phyloP scores from a whole-genome alignment of 2,329 filamentous ascomycete species.

The Fusarium sacchari region DNA sequence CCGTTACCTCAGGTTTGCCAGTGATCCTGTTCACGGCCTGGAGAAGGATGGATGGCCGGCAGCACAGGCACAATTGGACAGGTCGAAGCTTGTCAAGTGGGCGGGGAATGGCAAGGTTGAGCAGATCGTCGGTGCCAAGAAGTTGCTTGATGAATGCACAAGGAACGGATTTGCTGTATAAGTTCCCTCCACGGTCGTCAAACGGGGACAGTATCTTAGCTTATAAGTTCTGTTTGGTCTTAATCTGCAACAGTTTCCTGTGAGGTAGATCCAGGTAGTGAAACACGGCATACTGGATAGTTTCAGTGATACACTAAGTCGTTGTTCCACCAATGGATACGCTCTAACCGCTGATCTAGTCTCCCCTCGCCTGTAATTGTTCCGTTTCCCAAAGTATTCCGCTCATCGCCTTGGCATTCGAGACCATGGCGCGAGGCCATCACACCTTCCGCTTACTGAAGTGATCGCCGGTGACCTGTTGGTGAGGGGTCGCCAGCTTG shows the following conservation, averaged over 20 bases:
- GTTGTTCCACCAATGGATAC: constrained; percentile 6
- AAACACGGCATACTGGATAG: background rate
- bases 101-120: constrained; percentile 8
- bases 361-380: background rate
- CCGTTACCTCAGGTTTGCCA: constrained; percentile 21
- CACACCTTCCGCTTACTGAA: background rate
- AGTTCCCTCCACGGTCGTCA: accelerated
- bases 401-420: background rate
- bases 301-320: background rate
- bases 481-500: background rate
- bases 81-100: constrained; percentile 18
- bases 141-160: constrained; percentile 5
- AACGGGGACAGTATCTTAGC: accelerated
- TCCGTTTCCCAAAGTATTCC: background rate
- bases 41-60: constrained; percentile 3
- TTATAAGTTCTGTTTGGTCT: background rate
- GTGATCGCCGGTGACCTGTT: background rate
- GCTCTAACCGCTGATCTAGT: background rate
- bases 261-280: background rate
- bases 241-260: background rate
- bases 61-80: background rate
- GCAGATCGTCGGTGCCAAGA: background rate
- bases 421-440: background rate
- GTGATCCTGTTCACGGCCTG: constrained; percentile 13
- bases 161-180: constrained; percentile 8